Conservation (phyloP, 1,284 basidiomycete species). For the Stygiomarasmius scandens region DNA sequence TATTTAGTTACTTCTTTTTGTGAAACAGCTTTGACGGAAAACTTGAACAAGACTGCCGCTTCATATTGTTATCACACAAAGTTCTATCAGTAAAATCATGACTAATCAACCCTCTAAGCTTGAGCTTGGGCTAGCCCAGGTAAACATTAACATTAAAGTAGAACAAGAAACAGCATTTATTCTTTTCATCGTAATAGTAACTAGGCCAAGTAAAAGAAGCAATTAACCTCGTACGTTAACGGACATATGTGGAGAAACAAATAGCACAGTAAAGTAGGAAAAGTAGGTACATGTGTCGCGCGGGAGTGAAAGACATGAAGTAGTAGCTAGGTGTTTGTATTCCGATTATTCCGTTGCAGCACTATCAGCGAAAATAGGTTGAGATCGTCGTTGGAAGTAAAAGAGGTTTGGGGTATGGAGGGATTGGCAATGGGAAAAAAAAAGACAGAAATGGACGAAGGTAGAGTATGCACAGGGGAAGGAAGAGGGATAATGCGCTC, state of each 20-base stretch:
- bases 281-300: not conserved
- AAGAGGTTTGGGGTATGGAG: not conserved
- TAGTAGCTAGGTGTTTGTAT: not conserved
- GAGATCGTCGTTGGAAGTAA: not conserved
- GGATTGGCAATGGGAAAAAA: not conserved
- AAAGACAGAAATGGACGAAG: not conserved
- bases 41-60: no score
- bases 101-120: no score
- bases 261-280: not conserved
- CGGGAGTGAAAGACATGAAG: not conserved
- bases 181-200: no score
- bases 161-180: no score
- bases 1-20: no score
- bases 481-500: not conserved
- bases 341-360: not conserved
- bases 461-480: not conserved
- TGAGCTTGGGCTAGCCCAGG: no score
- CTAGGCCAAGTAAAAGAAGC: not conserved
- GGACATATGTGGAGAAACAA: not conserved
- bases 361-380: not conserved
- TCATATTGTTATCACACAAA: no score
- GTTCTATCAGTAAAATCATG: no score
- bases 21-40: no score
- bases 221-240: not conserved
- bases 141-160: no score